Evolutionary conservation across 148 eudicot species (phyloP).

Genomic region (Suaeda aralocaspica): DNA sequence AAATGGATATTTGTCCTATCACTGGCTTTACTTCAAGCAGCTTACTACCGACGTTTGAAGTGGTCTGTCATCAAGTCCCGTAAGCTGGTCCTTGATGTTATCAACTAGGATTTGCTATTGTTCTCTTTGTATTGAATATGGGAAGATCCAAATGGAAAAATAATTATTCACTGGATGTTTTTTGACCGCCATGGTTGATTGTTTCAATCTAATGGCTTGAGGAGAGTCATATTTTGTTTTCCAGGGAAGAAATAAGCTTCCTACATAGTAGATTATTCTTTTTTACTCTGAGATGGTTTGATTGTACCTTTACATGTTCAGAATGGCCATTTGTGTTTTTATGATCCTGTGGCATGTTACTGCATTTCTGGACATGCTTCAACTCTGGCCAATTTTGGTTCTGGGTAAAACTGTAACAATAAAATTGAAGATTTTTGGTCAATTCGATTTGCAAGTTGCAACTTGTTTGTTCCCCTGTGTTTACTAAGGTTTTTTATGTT

Average conservation of each 20-base stretch:
- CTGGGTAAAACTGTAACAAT: slow-evolving; percentile 3
- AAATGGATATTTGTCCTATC: slow-evolving; percentile 96
- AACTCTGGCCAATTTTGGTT: slow-evolving; percentile 10
- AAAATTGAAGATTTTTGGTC: not conserved
- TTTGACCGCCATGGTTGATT: slow-evolving; percentile 25
- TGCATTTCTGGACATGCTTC: slow-evolving; percentile 16
- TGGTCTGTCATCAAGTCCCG: slow-evolving; percentile 95
- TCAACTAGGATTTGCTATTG: slow-evolving; percentile 45
- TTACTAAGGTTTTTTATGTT: not conserved
- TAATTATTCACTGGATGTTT: slow-evolving; percentile 26
- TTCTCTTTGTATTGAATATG: slow-evolving; percentile 13
- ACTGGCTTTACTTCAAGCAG: slow-evolving; percentile 91
- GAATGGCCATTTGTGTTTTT: slow-evolving; percentile 24
- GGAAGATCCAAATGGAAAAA: slow-evolving; percentile 16
- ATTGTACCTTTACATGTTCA: slow-evolving; percentile 15
- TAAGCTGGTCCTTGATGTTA: slow-evolving; percentile 81
- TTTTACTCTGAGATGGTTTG: slow-evolving; percentile 22
- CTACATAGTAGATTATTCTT: slow-evolving; percentile 21
- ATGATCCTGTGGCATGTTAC: slow-evolving; percentile 7
- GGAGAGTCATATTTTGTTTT: slow-evolving; percentile 16
- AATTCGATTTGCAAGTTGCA: not conserved
- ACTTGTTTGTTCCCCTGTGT: not conserved
- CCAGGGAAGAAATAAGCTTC: slow-evolving; percentile 32
- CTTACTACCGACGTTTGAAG: slow-evolving; percentile 92
- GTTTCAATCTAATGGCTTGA: slow-evolving; percentile 19